A percentile compares a stretch with the other conserved stretches of the same genome.
These are phyloP conservation scores for Entoloma clypeatum DNA, from an alignment of 1,284 basidiomycete species.

Conservation along the genomic window DNA sequence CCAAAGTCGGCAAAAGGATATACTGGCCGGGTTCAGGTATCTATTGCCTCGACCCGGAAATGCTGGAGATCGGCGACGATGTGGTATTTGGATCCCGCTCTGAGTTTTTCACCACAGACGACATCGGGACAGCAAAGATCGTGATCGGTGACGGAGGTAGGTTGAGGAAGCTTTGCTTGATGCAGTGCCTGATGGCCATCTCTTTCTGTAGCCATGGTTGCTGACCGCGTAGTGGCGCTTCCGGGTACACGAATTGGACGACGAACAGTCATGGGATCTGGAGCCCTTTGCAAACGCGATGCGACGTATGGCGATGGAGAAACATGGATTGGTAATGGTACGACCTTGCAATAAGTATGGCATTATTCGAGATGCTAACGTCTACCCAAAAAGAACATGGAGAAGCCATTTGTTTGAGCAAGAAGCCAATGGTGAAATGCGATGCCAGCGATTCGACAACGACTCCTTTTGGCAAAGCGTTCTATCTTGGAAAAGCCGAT, in stretches of 20 bases:
- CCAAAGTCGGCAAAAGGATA: constrained; percentile 42
- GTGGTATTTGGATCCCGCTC: constrained; percentile 47
- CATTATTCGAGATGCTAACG: neutral
- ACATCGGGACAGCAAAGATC: constrained; percentile 36
- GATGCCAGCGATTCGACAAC: constrained; percentile 23
- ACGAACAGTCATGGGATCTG: constrained; percentile 43
- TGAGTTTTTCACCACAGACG: constrained; percentile 41
- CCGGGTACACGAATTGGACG: constrained; percentile 38
- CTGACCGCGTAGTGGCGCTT: constrained; percentile 42
- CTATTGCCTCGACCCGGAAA: constrained; percentile 42
- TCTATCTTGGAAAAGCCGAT: constrained; percentile 39
- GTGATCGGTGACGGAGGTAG: constrained; percentile 35
- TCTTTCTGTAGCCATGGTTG: constrained; percentile 38
- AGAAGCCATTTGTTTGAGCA: constrained; percentile 37
- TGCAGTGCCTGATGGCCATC: neutral
- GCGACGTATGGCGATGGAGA: constrained; percentile 39
- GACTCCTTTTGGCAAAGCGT: constrained; percentile 45
- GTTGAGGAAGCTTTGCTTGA: neutral
- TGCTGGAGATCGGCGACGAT: constrained; percentile 44
- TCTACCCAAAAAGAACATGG: constrained; percentile 24
- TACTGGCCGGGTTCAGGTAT: constrained; percentile 47
- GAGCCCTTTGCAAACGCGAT: constrained; percentile 39
- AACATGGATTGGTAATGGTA: constrained; percentile 45
- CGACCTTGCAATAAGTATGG: constrained; percentile 4
- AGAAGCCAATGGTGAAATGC: constrained; percentile 19